Base-by-base conservation (phyloP, 2,329 filamentous ascomycete species). In the Herpotrichia juniperi region DNA sequence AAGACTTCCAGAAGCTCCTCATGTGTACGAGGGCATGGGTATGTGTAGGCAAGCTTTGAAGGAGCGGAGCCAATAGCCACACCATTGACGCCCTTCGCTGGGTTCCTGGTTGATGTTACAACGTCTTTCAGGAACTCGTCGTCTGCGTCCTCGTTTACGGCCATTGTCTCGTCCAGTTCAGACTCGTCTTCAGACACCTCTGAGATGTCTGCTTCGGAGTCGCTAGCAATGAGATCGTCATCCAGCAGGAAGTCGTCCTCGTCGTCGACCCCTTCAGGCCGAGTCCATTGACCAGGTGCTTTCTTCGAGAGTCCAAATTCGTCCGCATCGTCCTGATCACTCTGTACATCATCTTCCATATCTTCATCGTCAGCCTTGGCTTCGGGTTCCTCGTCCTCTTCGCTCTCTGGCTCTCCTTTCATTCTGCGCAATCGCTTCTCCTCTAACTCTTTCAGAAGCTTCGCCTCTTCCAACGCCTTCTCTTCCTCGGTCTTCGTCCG, bases 211-310 rank as follows among this genome's bases (percentile, higher is more conserved):
- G 69, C 64, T 42, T 80, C 78, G 2, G 90, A 93, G 31, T 87
- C 90, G 61, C 87, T 93, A 11, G 92, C 92, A 28, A 97, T 83
- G 14, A 97, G 81, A 66, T 96, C 89, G 56, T 94, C 90, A 53
- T 97, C 93, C 56, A 97, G 87, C 22, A 93, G 71, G 64, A 97
- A 97, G 63, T 97, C 91, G 63, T 97, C 93, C 69, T 97, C 93
- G 62, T 97, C 93, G 59, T 96, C 92, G 28, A 96, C 52, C 60
- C 74, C 61, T 48, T 66, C 54, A 58, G 69, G 60, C 67, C 70
- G 56, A 34, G 64, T 66, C 22, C 65, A 63, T 39, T 31, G 57
- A 48, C 67, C 73, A 51, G 88, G 82, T 10, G 82, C 79, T 3
- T 81, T 82, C n/a, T 40, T 40, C 7, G 84, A 85, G n/a, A 88